A percentile compares a stretch with the other conserved stretches of the same genome.
Conservation (phyloP, 805 yeast species). For the Cephaloascus fragrans region DNA sequence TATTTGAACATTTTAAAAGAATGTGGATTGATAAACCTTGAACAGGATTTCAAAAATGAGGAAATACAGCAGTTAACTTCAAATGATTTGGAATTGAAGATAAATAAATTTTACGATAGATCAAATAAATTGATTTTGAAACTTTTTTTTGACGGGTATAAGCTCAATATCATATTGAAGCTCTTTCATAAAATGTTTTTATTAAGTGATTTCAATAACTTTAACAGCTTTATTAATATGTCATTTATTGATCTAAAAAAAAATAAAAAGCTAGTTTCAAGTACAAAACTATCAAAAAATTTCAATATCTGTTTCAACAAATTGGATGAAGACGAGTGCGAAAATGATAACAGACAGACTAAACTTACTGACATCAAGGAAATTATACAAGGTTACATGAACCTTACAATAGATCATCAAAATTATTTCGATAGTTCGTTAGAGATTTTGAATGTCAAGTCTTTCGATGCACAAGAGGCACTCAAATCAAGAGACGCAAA, state of each 20-base stretch:
- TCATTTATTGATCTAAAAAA: constrained; percentile 45
- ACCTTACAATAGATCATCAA: constrained; percentile 29
- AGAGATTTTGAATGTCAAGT: constrained; percentile 42
- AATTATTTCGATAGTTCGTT: constrained; percentile 34
- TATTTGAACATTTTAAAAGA: constrained; percentile 62
- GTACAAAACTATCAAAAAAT: constrained; percentile 15
- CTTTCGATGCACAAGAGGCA: constrained; percentile 45
- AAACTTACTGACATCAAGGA: constrained; percentile 7
- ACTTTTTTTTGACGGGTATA: constrained; percentile 52
- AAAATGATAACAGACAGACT: constrained; percentile 4
- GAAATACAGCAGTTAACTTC: constrained; percentile 17
- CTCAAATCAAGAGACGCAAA: constrained; percentile 33
- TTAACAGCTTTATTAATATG: constrained; percentile 41
- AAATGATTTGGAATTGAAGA: constrained; percentile 39
- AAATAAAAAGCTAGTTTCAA: constrained; percentile 19
- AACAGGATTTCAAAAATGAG: constrained; percentile 1
- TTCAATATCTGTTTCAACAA: constrained; percentile 10
- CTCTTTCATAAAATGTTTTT: constrained; percentile 51
- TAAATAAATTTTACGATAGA: constrained; percentile 51
- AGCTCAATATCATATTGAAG: constrained; percentile 35
- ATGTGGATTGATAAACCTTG: constrained; percentile 37
- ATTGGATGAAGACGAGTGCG: constrained; percentile 1
- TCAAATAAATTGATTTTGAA: constrained; percentile 57
- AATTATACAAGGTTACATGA: constrained; percentile 9
- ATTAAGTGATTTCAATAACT: constrained; percentile 37